These are phyloP conservation scores for Carex scoparia DNA, from an alignment of 176 grass and related monocot species.

Conservation along the genomic window DNA sequence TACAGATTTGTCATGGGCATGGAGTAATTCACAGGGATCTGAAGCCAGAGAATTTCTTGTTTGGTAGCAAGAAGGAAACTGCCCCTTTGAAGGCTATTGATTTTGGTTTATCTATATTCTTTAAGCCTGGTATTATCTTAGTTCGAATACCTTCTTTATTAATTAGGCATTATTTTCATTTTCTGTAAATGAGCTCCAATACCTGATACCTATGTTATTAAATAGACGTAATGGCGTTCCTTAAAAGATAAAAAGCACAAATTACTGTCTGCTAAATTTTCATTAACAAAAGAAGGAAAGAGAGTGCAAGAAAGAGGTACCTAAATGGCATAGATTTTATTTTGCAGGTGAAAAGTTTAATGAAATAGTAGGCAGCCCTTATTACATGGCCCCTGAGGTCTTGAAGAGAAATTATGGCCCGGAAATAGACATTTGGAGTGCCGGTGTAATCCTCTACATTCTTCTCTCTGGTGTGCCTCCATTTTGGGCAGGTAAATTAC, in stretches of 20 bases:
- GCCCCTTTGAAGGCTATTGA: constrained; percentile 93
- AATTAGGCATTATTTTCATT: not conserved
- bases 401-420: constrained; percentile 91
- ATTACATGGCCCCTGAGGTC: constrained; percentile 99
- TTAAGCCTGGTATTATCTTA: constrained; percentile 58
- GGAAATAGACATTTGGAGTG: constrained; percentile 98
- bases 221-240: not conserved
- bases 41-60: constrained; percentile 97
- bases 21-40: constrained; percentile 96
- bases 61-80: constrained; percentile 80
- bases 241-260: not conserved
- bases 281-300: not conserved
- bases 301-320: constrained; percentile 15
- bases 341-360: constrained; percentile 68
- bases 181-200: not conserved
- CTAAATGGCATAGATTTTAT: not conserved
- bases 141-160: not conserved
- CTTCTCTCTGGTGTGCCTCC: constrained; percentile 92
- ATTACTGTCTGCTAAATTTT: constrained; percentile 22
- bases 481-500: constrained; percentile 88
- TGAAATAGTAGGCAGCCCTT: constrained; percentile 97
- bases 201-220: not conserved
- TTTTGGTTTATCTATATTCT: constrained; percentile 92
- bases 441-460: constrained; percentile 96
- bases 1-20: constrained; percentile 83